Evolutionary conservation across 768 basidiomycete species (phyloP).

Genomic region (Rhizopogon vulgaris): DNA sequence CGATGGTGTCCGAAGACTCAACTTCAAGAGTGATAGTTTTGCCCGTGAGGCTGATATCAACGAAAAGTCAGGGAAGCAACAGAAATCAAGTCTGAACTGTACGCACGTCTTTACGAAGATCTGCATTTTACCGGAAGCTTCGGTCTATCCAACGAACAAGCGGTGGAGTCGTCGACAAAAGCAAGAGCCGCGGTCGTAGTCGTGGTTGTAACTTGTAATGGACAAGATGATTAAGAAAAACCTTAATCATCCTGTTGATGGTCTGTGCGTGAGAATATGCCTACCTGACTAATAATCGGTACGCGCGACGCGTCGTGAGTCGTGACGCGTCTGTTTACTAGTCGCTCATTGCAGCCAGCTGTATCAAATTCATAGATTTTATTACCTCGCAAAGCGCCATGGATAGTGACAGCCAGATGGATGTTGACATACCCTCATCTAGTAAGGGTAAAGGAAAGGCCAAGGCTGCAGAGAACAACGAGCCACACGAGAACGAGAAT

Average conservation of each 20-base stretch:
- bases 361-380: neutral
- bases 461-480: slow-evolving; percentile 44
- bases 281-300: slow-evolving; percentile 10
- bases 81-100: neutral
- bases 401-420: slow-evolving; percentile 52
- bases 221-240: slow-evolving; percentile 19
- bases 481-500: slow-evolving; percentile 50
- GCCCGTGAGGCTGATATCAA: slow-evolving; percentile 76
- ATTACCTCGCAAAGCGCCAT: slow-evolving; percentile 25
- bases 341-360: neutral
- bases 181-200: slow-evolving; percentile 45
- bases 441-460: slow-evolving; percentile 58
- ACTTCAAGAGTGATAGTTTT: slow-evolving; percentile 99
- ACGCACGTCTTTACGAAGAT: slow-evolving; percentile 97
- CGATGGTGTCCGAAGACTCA: slow-evolving; percentile 94
- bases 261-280: slow-evolving; percentile 34
- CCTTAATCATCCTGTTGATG: slow-evolving; percentile 33
- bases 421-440: slow-evolving; percentile 31
- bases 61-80: slow-evolving; percentile 1
- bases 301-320: slow-evolving; percentile 6
- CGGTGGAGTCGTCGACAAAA: slow-evolving; percentile 94
- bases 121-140: slow-evolving; percentile 81
- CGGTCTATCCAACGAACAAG: slow-evolving; percentile 84
- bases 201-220: slow-evolving; percentile 1
- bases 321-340: slow-evolving; percentile 13